A percentile compares a stretch with the other conserved stretches of the same genome.
These are phyloP conservation scores for Amanita rimosa DNA, from an alignment of 768 basidiomycete species.

Conservation along the genomic window DNA sequence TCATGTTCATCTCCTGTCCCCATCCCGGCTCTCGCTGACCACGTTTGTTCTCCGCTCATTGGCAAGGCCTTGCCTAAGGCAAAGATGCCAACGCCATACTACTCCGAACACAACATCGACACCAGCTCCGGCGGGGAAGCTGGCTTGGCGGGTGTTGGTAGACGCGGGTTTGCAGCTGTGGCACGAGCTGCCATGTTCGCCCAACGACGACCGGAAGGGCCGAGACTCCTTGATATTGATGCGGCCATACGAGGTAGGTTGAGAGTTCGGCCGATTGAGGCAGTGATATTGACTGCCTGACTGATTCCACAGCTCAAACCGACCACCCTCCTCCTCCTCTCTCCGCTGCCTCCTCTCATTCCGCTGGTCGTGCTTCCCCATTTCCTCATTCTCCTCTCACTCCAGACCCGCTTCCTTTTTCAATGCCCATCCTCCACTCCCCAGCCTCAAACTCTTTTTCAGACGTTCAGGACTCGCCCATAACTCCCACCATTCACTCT, in stretches of 20 bases:
- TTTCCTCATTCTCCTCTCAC: constrained; percentile 21
- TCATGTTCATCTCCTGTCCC: constrained; percentile 63
- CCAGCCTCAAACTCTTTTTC: not conserved
- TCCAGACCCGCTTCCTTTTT: constrained; percentile 10
- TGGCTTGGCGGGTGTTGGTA: constrained; percentile 87
- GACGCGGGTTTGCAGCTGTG: constrained; percentile 74
- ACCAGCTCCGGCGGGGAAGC: constrained; percentile 70
- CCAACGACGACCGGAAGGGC: constrained; percentile 22
- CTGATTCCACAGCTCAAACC: constrained; percentile 14
- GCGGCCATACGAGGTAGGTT: constrained; percentile 28
- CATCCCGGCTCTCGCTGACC: constrained; percentile 64
- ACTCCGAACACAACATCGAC: constrained; percentile 32
- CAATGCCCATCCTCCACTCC: constrained; percentile 5
- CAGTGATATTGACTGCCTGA: not conserved
- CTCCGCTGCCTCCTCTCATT: constrained; percentile 35
- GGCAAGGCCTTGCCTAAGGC: too few species aligned
- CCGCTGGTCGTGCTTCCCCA: constrained; percentile 30
- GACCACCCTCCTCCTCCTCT: constrained; percentile 37
- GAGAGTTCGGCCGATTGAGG: not conserved
- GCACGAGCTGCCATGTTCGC: constrained; percentile 40
- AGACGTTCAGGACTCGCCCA: constrained; percentile 6
- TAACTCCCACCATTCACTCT: constrained; percentile 13
- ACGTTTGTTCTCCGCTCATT: constrained; percentile 44
- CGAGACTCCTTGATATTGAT: constrained; percentile 37
- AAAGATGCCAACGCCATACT: constrained; percentile 6